Base-by-base conservation (phyloP, 345 rosid genomes). In the Excoecaria cochinchinensis region DNA sequence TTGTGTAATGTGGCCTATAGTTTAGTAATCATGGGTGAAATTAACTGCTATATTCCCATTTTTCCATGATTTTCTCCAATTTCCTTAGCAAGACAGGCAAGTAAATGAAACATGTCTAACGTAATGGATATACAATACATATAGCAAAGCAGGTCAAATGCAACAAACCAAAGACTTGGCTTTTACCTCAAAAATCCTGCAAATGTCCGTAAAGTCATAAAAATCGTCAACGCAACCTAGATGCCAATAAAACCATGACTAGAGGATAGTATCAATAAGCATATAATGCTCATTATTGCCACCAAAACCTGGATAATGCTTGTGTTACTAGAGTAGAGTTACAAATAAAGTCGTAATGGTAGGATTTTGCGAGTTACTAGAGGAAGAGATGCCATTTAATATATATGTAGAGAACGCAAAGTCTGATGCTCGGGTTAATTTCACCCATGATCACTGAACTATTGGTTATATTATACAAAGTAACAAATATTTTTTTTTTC, bases 121-220 rank as follows among this genome's bases (percentile, higher is more conserved):
- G 48, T 1, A 3, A 44, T 44, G 9, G 48, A 44, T 44, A 44
- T 6, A 44, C 48, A 44, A 44, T 3, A 44, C 9, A 44, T 44
- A 44, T 44, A 44, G 48, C 31, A 31, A 31, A 44, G 48, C 7
- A 7, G 48, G 36, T 25, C 24, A 25, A 69, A 25, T 31, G 46
- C 24, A 69, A 22, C 59, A 25, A 63, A 48, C 50, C 11, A 67
- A 64, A 16, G 17, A 8, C 25, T 22, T 6, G 36, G 14, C 22
- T 25, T 13, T 75, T 66, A 87, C 90, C 90, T 87, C 53, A 74
- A 61, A 71, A 82, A 51, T 2, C 90, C 90, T 2, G 83, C 80
- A 0, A 82, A 67, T 22, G 81, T 44, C 0, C 86, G 88, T 60
- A 85, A 58, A 52, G 76, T 77, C 88, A 87, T 85, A 58, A 74